Evolutionary conservation across 371 early-diverging fungal species (phyloP).

Genomic region (Basidiobolus meristosporus): DNA sequence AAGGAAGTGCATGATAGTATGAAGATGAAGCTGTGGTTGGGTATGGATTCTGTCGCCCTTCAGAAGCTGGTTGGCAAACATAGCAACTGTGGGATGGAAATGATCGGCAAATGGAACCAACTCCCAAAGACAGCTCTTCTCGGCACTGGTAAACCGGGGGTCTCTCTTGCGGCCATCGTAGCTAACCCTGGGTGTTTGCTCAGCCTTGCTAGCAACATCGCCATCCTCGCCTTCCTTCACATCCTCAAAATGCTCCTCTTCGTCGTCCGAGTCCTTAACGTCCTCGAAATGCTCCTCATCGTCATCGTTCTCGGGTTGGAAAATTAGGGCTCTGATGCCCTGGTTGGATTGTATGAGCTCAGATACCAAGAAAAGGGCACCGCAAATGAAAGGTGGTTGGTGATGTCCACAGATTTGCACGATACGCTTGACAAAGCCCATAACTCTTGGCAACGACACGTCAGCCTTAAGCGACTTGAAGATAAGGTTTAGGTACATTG

Average conservation of each 20-base stretch:
- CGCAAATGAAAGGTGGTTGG: constrained; percentile 69
- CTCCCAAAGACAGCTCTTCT: constrained; percentile 77
- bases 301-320: constrained; percentile 47
- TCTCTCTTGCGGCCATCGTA: constrained; percentile 82
- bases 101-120: constrained; percentile 59
- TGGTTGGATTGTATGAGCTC: constrained; percentile 21
- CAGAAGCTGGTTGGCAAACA: constrained; percentile 56
- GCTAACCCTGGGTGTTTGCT: constrained; percentile 7
- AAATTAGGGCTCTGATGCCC: constrained; percentile 21
- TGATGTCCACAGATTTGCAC: constrained; percentile 60
- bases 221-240: constrained; percentile 19
- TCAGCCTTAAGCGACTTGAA: constrained; percentile 72
- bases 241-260: constrained; percentile 17
- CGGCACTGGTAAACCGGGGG: constrained; percentile 68
- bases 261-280: constrained; percentile 18
- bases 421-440: constrained; percentile 77
- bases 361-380: constrained; percentile 61
- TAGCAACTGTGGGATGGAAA: constrained; percentile 80
- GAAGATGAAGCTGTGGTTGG: constrained; percentile 71
- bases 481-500: constrained; percentile 81
- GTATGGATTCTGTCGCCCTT: constrained; percentile 42
- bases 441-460: constrained; percentile 33
- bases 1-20: constrained; percentile 81
- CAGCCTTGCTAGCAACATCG: constrained; percentile 6
- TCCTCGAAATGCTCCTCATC: constrained; percentile 33